A percentile compares a stretch with the other conserved stretches of the same genome.
phyloP scores from a whole-genome alignment of 345 rosid species.

The Hypericum perforatum region DNA sequence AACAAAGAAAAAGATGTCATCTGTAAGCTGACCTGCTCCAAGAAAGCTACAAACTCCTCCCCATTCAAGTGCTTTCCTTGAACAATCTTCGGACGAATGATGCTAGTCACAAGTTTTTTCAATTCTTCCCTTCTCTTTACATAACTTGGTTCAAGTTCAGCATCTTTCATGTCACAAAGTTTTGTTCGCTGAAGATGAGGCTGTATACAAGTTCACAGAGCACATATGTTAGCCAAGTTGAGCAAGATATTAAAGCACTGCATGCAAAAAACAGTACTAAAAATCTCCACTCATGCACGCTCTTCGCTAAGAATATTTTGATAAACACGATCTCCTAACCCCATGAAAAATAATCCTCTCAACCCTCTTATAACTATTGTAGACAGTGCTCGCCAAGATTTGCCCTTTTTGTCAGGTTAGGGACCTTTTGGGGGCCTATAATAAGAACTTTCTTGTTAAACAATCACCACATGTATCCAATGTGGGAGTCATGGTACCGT shows the following conservation, averaged over 20 bases:
- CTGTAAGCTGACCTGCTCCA: conserved; percentile 62
- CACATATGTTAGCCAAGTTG: conserved; percentile 11
- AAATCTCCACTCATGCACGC: not conserved
- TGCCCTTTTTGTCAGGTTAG: too few species aligned
- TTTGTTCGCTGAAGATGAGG: conserved; percentile 92
- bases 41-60: conserved; percentile 81
- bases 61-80: conserved; percentile 81
- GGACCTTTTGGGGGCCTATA: too few species aligned
- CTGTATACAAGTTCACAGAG: conserved; percentile 30
- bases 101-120: conserved; percentile 70
- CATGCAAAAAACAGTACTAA: conserved; percentile 4
- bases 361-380: too few species aligned
- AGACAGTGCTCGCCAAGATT: too few species aligned
- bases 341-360: too few species aligned
- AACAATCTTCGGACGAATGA: conserved; percentile 85
- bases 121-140: conserved; percentile 69
- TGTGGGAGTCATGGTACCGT: too few species aligned
- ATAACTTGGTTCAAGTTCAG: conserved; percentile 73
- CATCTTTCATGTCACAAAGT: conserved; percentile 94
- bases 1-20: not conserved
- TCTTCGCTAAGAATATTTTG: too few species aligned
- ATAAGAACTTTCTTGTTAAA: too few species aligned
- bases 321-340: too few species aligned
- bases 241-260: not conserved
- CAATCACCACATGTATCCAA: too few species aligned